Conservation (phyloP, 371 early-diverging fungal species). For the Mucor piriformis region DNA sequence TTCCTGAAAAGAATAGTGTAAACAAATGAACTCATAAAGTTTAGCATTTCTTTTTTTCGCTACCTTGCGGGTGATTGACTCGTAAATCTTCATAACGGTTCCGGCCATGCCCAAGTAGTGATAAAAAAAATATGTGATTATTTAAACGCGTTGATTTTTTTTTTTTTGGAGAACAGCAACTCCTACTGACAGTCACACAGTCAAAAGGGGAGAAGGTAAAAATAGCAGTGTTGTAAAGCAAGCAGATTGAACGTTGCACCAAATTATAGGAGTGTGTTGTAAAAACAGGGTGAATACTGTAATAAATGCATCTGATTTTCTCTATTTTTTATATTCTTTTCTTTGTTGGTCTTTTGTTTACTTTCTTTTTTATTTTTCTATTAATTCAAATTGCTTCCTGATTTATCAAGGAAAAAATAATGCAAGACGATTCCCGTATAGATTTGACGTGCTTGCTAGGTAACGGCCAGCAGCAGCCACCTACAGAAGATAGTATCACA, state of each 20-base stretch:
- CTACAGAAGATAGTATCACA: slow-evolving; percentile 61
- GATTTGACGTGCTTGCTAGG: slow-evolving; percentile 48
- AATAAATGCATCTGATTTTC: neutral
- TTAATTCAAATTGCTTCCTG: neutral
- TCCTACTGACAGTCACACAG: neutral
- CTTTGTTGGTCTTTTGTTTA: slow-evolving; percentile 3
- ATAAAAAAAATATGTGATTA: neutral
- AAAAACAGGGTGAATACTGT: neutral
- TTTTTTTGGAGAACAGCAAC: neutral
- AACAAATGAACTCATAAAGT: neutral
- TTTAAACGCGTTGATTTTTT: neutral
- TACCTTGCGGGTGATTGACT: neutral
- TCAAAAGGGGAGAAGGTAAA: neutral
- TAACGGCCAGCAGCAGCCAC: slow-evolving; percentile 34
- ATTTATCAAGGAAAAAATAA: slow-evolving; percentile 7
- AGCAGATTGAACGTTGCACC: slow-evolving; percentile 14
- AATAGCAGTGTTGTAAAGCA: neutral
- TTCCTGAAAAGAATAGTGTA: neutral
- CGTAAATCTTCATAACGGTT: neutral
- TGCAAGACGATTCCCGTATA: slow-evolving; percentile 56
- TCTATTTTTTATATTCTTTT: neutral
- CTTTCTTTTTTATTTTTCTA: slow-evolving; percentile 6
- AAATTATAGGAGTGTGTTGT: slow-evolving; percentile 1
- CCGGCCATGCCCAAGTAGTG: neutral
- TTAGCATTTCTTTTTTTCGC: neutral